phyloP scores from a whole-genome alignment of 2,329 filamentous ascomycete genomes.

The Shiraia sp. region DNA sequence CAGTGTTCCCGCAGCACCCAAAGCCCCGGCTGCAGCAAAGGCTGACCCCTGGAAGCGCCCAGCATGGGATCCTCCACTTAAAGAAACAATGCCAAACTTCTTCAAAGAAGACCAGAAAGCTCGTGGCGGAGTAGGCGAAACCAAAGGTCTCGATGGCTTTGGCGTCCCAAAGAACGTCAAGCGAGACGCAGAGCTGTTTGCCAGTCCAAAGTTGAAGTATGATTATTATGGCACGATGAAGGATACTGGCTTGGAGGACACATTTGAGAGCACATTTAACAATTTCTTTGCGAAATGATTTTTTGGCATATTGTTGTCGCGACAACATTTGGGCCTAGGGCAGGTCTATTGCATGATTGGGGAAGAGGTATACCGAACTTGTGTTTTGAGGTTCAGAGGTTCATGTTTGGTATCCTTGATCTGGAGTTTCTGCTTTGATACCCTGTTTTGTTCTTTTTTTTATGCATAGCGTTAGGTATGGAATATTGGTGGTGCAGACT shows the following conservation, averaged over 20 bases:
- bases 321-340: not conserved
- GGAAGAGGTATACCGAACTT: too few relatives aligned
- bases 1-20: conserved; percentile 70
- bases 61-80: conserved; percentile 53
- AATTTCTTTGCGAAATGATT: conserved; percentile 35
- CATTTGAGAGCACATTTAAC: conserved; percentile 40
- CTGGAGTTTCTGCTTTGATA: conserved; percentile 23
- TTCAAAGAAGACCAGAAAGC: conserved; percentile 48
- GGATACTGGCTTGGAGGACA: conserved; percentile 38
- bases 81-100: conserved; percentile 57
- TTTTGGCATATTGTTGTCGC: too few relatives aligned
- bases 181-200: conserved; percentile 35
- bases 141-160: conserved; percentile 22
- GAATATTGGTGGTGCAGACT: too few relatives aligned
- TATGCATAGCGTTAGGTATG: conserved; percentile 2
- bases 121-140: conserved; percentile 13
- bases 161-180: conserved; percentile 33
- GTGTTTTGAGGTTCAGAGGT: too few relatives aligned
- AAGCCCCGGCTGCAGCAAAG: conserved; percentile 64
- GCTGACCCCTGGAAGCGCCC: conserved; percentile 61
- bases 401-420: conserved; percentile 1
- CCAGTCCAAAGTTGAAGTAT: conserved; percentile 39
- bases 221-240: conserved; percentile 35
- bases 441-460: conserved; percentile 8
- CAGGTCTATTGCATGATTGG: not conserved